Evolutionary conservation across 192 early-diverging fungal species (phyloP), one percentile per base, ranked within the genome.

Genomic region (Allomyces macrogynus): DNA sequence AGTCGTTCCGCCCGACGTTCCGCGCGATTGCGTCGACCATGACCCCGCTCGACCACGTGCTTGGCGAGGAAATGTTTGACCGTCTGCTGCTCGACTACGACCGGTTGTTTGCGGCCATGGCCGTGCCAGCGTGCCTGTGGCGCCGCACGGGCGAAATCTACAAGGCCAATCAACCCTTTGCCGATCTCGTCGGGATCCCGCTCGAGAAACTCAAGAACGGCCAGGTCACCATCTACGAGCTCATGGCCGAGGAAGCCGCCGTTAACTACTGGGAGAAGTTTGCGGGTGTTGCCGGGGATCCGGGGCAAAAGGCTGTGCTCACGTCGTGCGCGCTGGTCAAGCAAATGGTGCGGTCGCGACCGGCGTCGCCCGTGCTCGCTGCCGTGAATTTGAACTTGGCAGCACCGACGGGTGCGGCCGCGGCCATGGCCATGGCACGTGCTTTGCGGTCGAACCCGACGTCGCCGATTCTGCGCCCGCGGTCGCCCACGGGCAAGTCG

Each of bases 261-360:
- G 92, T 97, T 43, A 97, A 97, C 78, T 97, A 97, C 70, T 97
- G 91, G 92, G 92, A 95, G 78, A 57, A 57, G 5, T 97, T 95
- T 68, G 92, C 92, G 23, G 92, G 93, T 64, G 93, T 97, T 71
- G 92, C 93, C 1, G 94, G 94, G 72, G 92, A 97, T 76, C 86
- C 90, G 10, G 86, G 87, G 9, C 93, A 97, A 75, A 97, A 97
- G 73, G 93, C 93, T 0, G 92, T 97, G 1, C 73, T 97, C 67
- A 97, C 93, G 10, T 89, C 88, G 10, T 97, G 93, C 63, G 76
- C 94, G 62, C 74, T 97, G 67, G 76, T 79, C 43, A 80, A 83
- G 63, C 78, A 78, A 0, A 76, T 76, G 3, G 57, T 5, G 32
- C 54, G 22, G 49, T 63, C 49, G 23, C 32, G 32, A 7, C 54